phyloP scores from a whole-genome alignment of 108 stramenopile genomes.

The Seminavis robusta region DNA sequence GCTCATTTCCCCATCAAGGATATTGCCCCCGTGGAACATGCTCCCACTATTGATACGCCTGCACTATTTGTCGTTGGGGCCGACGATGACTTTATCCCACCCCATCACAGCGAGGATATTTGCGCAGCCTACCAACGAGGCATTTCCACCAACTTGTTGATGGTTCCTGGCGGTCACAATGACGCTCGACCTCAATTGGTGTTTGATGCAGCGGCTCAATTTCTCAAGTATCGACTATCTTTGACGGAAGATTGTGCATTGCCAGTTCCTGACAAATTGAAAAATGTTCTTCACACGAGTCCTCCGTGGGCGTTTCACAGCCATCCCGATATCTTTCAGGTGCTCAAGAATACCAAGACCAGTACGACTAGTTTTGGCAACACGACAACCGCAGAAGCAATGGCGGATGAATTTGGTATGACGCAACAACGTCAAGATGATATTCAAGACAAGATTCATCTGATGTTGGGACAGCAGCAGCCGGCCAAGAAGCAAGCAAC shows the following conservation, averaged over 20 bases:
- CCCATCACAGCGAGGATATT: slow-evolving; percentile 61
- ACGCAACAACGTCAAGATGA: slow-evolving; percentile 65
- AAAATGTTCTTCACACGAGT: slow-evolving; percentile 24
- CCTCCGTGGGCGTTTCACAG: slow-evolving; percentile 15
- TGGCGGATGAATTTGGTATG: slow-evolving; percentile 63
- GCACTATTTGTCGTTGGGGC: slow-evolving; percentile 87
- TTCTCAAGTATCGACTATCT: slow-evolving; percentile 69
- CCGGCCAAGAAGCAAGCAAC: too few relatives aligned
- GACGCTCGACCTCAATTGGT: slow-evolving; percentile 77
- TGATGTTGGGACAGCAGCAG: background rate
- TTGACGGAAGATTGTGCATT: slow-evolving; percentile 43
- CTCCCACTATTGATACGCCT: slow-evolving; percentile 73
- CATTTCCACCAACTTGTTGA: slow-evolving; percentile 73
- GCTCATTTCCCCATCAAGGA: slow-evolving; percentile 83
- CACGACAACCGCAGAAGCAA: slow-evolving; percentile 1
- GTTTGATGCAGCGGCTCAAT: slow-evolving; percentile 82
- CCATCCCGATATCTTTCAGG: slow-evolving; percentile 2
- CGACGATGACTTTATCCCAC: slow-evolving; percentile 87
- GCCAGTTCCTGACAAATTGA: slow-evolving; percentile 42
- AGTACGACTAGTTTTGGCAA: background rate
- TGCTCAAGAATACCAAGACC: slow-evolving; percentile 8
- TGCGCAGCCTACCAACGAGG: slow-evolving; percentile 86
- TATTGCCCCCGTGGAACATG: slow-evolving; percentile 82
- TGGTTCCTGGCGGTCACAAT: slow-evolving; percentile 94
- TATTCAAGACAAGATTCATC: slow-evolving; percentile 31